Percentiles rank a stretch among this genome's conserved stretches.
phyloP scores from a whole-genome alignment of 768 basidiomycete genomes.

The Termitomyces sp. region DNA sequence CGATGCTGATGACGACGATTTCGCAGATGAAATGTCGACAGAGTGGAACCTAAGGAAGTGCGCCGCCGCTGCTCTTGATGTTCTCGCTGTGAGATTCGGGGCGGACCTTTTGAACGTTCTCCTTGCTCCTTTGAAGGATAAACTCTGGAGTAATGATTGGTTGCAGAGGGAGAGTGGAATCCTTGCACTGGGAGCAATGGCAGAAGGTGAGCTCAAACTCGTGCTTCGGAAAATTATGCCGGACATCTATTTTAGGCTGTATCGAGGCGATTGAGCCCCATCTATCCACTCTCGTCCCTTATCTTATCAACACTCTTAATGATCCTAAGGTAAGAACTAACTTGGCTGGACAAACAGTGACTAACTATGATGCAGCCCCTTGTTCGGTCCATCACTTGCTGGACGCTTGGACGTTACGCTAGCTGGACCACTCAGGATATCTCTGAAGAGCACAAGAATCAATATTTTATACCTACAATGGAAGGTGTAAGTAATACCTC shows the following conservation, averaged over 20 bases:
- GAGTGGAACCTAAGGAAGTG: slow-evolving; percentile 99
- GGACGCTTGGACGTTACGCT: slow-evolving; percentile 98
- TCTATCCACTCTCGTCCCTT: slow-evolving; percentile 87
- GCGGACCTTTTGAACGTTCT: slow-evolving; percentile 86
- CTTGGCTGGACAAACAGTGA: slow-evolving; percentile 5
- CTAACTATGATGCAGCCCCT: slow-evolving; percentile 58
- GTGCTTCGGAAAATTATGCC: neutral
- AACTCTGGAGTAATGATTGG: slow-evolving; percentile 92
- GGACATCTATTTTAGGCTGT: slow-evolving; percentile 55
- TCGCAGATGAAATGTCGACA: slow-evolving; percentile 94
- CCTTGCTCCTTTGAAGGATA: slow-evolving; percentile 84
- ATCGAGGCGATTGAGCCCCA: slow-evolving; percentile 95
- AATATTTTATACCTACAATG: slow-evolving; percentile 95
- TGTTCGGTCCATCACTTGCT: slow-evolving; percentile 96
- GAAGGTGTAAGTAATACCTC: slow-evolving; percentile 66
- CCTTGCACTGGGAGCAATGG: slow-evolving; percentile 94
- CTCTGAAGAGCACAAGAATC: slow-evolving; percentile 82
- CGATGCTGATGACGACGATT: slow-evolving; percentile 83
- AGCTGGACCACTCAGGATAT: slow-evolving; percentile 90
- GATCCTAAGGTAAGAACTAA: slow-evolving; percentile 73
- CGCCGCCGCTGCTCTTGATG: slow-evolving; percentile 94
- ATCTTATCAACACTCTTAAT: slow-evolving; percentile 83
- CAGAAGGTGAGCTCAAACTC: slow-evolving; percentile 64
- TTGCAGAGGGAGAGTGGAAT: slow-evolving; percentile 93
- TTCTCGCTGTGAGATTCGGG: slow-evolving; percentile 89